A percentile compares a stretch with the other conserved stretches of the same genome.
phyloP scores from a whole-genome alignment of 2,329 filamentous ascomycete species.

The Nectriaceae sp. region DNA sequence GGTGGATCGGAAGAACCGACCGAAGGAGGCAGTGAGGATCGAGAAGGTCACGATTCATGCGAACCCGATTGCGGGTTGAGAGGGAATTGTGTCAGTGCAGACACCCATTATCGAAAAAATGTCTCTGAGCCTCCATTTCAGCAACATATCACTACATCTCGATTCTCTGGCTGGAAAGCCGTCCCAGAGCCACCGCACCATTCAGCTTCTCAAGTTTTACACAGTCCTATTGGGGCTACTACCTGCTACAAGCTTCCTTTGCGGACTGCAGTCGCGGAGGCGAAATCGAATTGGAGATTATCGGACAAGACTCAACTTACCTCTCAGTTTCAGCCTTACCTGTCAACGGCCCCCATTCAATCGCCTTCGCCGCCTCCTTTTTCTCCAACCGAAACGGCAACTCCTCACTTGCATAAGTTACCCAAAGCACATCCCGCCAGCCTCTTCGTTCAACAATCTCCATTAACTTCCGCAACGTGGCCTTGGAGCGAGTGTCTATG shows the following conservation, averaged over 20 bases:
- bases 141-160: background rate
- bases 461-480: slow-evolving; percentile 17
- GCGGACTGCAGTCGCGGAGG: background rate
- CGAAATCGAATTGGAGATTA: background rate
- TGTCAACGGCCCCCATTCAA: background rate
- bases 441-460: slow-evolving; percentile 12
- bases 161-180: no score
- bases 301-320: background rate
- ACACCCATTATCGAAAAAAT: background rate
- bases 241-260: no score
- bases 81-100: background rate
- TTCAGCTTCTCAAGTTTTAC: no score
- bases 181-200: no score
- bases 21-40: slow-evolving; percentile 67
- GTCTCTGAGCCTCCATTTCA: background rate
- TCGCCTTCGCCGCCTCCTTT: slow-evolving; percentile 1
- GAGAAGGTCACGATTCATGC: slow-evolving; percentile 74
- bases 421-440: slow-evolving; percentile 30
- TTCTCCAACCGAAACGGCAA: slow-evolving; percentile 9
- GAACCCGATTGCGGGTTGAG: slow-evolving; percentile 70
- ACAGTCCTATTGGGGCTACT: no score
- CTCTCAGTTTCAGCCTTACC: background rate
- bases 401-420: slow-evolving; percentile 13
- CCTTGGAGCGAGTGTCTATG: slow-evolving; percentile 13
- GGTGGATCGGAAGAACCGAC: slow-evolving; percentile 77